Percentiles rank a stretch among this genome's conserved stretches.
phyloP scores from a whole-genome alignment of 768 basidiomycete species.

The Pulveroboletus sp. region DNA sequence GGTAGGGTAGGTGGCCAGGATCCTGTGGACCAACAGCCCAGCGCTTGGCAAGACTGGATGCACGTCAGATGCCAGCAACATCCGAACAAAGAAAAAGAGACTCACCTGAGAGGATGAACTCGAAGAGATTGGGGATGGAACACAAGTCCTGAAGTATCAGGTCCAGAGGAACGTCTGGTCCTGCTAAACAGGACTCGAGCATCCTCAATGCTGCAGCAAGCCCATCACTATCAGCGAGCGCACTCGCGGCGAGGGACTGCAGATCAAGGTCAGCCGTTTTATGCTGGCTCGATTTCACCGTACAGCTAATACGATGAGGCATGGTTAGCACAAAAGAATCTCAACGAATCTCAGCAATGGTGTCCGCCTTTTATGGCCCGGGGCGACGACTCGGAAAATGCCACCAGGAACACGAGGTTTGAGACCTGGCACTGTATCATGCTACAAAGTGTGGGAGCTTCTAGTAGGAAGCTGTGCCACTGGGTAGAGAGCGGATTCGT shows the following conservation, averaged over 20 bases:
- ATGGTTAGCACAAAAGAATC: too few species aligned
- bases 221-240: constrained; percentile 19
- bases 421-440: not conserved
- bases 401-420: not conserved
- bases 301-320: too few species aligned
- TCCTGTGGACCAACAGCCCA: constrained; percentile 20
- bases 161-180: constrained; percentile 15
- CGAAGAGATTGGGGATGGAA: constrained; percentile 24
- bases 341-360: too few species aligned
- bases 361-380: not conserved
- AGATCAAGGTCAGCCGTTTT: constrained; percentile 11
- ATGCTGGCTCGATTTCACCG: not conserved
- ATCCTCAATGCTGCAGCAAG: constrained; percentile 11
- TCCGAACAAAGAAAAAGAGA: not conserved
- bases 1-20: constrained; percentile 34
- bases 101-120: constrained; percentile 30
- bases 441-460: not conserved
- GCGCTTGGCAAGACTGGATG: constrained; percentile 17
- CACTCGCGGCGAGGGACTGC: constrained; percentile 15
- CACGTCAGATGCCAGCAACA: not conserved
- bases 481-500: not conserved
- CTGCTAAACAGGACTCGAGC: constrained; percentile 27
- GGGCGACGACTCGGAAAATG: not conserved
- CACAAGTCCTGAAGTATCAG: constrained; percentile 29
- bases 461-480: constrained; percentile 1